Evolutionary conservation across 2,329 filamentous ascomycete species (phyloP).

Genomic region (Dendryphion nanum): DNA sequence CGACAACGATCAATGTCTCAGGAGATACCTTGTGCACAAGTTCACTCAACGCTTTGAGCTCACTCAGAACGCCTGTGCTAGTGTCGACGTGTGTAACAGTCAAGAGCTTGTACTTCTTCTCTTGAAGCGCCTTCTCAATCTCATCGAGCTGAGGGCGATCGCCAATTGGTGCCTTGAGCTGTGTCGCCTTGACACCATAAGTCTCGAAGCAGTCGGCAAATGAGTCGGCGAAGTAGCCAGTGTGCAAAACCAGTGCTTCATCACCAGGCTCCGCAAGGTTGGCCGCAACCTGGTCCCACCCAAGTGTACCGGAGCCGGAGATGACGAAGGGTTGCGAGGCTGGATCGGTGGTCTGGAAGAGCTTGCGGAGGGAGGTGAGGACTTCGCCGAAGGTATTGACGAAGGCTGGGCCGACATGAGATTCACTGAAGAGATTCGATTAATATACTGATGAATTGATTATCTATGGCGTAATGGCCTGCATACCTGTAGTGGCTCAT

Average conservation of each 20-base stretch:
- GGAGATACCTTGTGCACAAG: constrained; percentile 84
- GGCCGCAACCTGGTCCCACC: constrained; percentile 94
- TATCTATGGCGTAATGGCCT: constrained; percentile 53
- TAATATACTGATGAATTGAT: too few species aligned
- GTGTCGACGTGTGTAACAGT: constrained; percentile 98
- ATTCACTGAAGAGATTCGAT: constrained; percentile 76
- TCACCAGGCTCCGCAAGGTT: constrained; percentile 90
- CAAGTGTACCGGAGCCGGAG: constrained; percentile 90
- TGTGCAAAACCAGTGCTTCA: constrained; percentile 88
- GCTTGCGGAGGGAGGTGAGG: constrained; percentile 80
- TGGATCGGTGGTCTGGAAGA: constrained; percentile 87
- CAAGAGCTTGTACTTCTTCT: constrained; percentile 90
- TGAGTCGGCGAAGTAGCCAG: constrained; percentile 94
- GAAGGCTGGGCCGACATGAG: constrained; percentile 86
- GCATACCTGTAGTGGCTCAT: constrained; percentile 96
- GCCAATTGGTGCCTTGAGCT: constrained; percentile 86
- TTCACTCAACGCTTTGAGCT: constrained; percentile 80
- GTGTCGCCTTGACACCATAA: constrained; percentile 87
- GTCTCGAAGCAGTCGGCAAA: constrained; percentile 90
- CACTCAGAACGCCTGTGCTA: constrained; percentile 90
- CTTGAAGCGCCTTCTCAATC: constrained; percentile 82
- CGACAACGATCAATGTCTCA: constrained; percentile 86
- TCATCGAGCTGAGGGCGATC: constrained; percentile 81
- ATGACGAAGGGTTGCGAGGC: constrained; percentile 87
- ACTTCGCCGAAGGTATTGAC: constrained; percentile 90